Evolutionary conservation across 148 eudicot genomes (phyloP), one percentile per base, ranked within the genome.

Genomic region (Rhododendron simsii): DNA sequence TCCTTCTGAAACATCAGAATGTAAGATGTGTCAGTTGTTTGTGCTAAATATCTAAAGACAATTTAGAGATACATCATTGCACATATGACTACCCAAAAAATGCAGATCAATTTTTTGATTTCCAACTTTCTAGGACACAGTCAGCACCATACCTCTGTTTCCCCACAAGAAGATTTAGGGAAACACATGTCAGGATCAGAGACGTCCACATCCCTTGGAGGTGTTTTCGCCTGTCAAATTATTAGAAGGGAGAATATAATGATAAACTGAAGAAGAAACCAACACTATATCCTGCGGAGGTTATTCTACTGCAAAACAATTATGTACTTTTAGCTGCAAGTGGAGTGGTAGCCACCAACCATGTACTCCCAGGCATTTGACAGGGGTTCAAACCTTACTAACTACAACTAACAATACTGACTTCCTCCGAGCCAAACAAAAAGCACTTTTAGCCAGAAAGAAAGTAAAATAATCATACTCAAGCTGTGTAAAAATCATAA

Each of bases 111-210:
- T 30, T 44, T 28, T 37, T 45, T 65, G 74, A 35, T 77, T 85
- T 26, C 26, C 3, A 23, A 82, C 39, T 78, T 75, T 48, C 35
- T 41, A 39, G n/a, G 44, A 74, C 44, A 1, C 12, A 69, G 12
- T 80, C 79, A 23, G 79, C 20, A 63, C 44, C 51, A 75, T 87
- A 93, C 96, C 91, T 91, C 89, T 77, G 81, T 88, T 83, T 91
- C 92, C 81, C 81, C 90, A 89, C 86, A 86, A 73, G 84, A 81
- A 76, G 92, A 81, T 78, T 87, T 89, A 80, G 90, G 53, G 82
- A 86, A 80, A 86, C 90, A 88, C 44, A 73, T 55, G 77, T 89
- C 90, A 55, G 86, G 83, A 80, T 87, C 90, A 53, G 92, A 88
- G 77, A 87, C 87, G 73, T 89, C 87, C 88, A 86, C 85, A 13